Evolutionary conservation across 2,329 filamentous ascomycete species (phyloP), one percentile per base, ranked within the genome.

Genomic region (Trichoderma brevicompactum): DNA sequence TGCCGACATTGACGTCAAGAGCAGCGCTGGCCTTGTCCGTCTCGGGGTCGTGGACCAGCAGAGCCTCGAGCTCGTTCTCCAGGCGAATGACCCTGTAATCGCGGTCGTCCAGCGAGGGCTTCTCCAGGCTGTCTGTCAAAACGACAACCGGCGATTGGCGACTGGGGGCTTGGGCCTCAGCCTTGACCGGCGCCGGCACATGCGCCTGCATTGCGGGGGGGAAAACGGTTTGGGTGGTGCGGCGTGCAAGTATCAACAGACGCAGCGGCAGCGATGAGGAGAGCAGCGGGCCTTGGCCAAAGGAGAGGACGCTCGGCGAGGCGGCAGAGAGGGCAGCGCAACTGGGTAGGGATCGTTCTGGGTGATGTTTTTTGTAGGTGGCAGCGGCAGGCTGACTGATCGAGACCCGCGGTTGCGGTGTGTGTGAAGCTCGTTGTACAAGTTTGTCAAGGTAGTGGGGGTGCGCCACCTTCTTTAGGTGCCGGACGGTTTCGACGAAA

Each of bases 11-110:
- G 74, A 98, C 94, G 76, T 98, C 95, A 74, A 98, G 88, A 58
- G 94, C 91, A 9, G 94, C 95, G 73, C 93, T 96, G 69, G 95
- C 94, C 84, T 98, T 98, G 82, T 99, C 95, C 7, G 95, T 97
- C 68, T 96, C 90, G 1, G 92, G 87, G 79, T 99, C 95, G 76
- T 98, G 94, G 64, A 98, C 95, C 56, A 99, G 81, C 17, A 99
- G 83, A 7, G 89, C 94, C 81, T 99, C 94, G 15, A 99, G 86
- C 76, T 94, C 85, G 78, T 99, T 99, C 53, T 87, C 81, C 61
- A 99, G 83, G 61, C 88, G 87, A 71, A 98, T 89, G 68, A 99
- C 92, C 65, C 94, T 86, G 76, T 99, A 99, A 38, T 87, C 85
- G 61, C 94, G 87, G 76, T 96, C 89, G 78, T 98, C 94, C 63